Conservation (phyloP, 768 basidiomycete species). For the Lactarius vividus region DNA sequence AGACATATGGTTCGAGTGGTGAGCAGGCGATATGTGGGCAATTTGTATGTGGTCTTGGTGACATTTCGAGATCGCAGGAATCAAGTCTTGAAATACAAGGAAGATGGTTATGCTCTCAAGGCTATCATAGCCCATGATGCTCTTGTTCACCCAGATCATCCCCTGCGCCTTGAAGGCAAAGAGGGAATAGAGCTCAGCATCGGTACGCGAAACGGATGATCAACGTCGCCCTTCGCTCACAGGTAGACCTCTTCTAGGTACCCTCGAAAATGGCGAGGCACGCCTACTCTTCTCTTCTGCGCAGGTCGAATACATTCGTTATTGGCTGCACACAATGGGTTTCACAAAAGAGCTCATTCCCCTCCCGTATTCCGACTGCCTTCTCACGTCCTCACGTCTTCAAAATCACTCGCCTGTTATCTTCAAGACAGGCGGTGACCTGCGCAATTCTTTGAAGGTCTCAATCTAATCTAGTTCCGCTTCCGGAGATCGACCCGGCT, state of each 20-base stretch:
- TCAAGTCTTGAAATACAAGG: constrained; percentile 51
- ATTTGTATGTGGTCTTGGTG: constrained; percentile 6
- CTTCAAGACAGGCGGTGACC: constrained; percentile 51
- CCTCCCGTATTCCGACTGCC: constrained; percentile 74
- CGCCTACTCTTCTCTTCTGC: constrained; percentile 80
- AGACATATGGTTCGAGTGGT: constrained; percentile 85
- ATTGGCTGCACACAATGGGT: constrained; percentile 76
- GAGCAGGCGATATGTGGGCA: constrained; percentile 16
- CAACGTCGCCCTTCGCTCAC: neutral
- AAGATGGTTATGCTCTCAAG: constrained; percentile 61
- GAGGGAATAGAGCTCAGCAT: constrained; percentile 70
- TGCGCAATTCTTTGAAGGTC: constrained; percentile 64
- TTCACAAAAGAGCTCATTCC: constrained; percentile 64
- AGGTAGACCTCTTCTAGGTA: constrained; percentile 42
- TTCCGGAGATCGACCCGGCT: constrained; percentile 13
- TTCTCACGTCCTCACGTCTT: constrained; percentile 59
- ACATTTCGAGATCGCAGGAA: constrained; percentile 44
- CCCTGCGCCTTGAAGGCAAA: constrained; percentile 59
- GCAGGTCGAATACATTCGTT: constrained; percentile 81
- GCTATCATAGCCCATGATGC: constrained; percentile 69
- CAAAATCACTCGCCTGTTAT: constrained; percentile 55
- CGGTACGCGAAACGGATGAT: constrained; percentile 43
- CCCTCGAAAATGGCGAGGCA: constrained; percentile 66
- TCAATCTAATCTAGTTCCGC: constrained; percentile 1
- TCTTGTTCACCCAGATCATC: constrained; percentile 67